Evolutionary conservation across 352 stramenopile genomes (phyloP), one percentile per base, ranked within the genome.

Genomic region (Globisporangium paroecandrum): DNA sequence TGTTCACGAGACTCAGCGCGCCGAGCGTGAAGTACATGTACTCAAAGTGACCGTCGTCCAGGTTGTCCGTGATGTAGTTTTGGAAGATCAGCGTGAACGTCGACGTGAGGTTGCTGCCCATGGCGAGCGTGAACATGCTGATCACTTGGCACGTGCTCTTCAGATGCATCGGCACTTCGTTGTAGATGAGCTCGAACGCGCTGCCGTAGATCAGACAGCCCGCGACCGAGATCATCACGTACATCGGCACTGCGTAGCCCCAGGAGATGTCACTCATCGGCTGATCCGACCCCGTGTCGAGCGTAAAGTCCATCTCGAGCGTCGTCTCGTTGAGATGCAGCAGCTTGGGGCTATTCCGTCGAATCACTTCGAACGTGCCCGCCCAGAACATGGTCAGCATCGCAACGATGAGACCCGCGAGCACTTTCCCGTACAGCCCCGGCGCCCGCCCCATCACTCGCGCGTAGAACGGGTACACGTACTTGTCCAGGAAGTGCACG

Each of bases 21-120:
- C 85, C 88, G 10, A 96, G 77, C 32, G 85, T 89, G 77, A 85
- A 96, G 75, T 89, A 96, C 88, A 96, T 96, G 83, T 94, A 94
- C 83, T 96, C 88, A 69, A 96, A 91, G 62, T 96, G 76, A 47
- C 86, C 86, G 32, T 91, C 62, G 66, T 96, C 93, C 38, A 96
- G 77, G 58, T 88, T 71, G 29, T 91, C 47, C n/a, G 75, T 74
- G 65, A 94, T 92, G 63, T 81, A 90, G 57, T 83, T 66, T 32
- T 91, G 82, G 69, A 96, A 96, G 1, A 94, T 72, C 32, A 96
- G 75, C 62, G 88, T 96, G 73, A 96, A 96, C 32, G 85, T 94
- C 38, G 88, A 96, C 51, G 86, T 96, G 58, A 94, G 69, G 76
- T 94, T 94, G 75, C 84, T 93, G 32, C 88, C 88, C 83, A 96